Percentiles rank a stretch among this genome's conserved stretches.
Evolutionary conservation across 139 green algal species (phyloP).

Genomic region (Deuterostichococcus epilithicus): DNA sequence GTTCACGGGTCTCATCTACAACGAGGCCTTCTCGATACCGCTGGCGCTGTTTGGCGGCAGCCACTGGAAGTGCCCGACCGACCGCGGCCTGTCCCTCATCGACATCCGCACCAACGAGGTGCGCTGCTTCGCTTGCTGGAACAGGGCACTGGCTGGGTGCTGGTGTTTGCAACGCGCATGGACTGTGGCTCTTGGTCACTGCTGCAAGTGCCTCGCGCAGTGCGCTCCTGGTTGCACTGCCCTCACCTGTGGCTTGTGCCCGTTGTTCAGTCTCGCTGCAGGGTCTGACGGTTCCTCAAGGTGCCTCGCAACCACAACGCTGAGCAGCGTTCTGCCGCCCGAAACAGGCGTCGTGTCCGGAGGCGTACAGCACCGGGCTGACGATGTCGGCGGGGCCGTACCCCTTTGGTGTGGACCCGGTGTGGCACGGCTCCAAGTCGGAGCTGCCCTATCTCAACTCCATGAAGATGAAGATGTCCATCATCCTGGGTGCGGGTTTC

Average conservation of each 20-base stretch:
- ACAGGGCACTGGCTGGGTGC: too few relatives aligned
- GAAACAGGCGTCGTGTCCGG: slow-evolving; percentile 32
- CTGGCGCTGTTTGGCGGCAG: slow-evolving; percentile 77
- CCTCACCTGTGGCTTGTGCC: too few relatives aligned
- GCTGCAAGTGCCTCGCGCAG: too few relatives aligned
- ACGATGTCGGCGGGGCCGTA: slow-evolving; percentile 51
- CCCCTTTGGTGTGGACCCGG: slow-evolving; percentile 91
- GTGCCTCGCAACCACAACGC: too few relatives aligned
- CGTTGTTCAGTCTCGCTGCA: too few relatives aligned
- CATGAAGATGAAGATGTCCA: slow-evolving; percentile 99
- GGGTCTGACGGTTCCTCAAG: too few relatives aligned
- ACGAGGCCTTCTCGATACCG: slow-evolving; percentile 97
- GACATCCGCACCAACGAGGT: neutral
- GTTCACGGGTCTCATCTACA: slow-evolving; percentile 95
- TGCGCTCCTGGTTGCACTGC: too few relatives aligned
- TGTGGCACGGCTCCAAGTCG: slow-evolving; percentile 91
- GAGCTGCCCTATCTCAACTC: slow-evolving; percentile 96
- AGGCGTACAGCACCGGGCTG: slow-evolving; percentile 44
- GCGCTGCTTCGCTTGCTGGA: too few relatives aligned
- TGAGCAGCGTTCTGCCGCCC: too few relatives aligned
- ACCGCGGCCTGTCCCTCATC: neutral
- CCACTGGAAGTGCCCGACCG: slow-evolving; percentile 37
- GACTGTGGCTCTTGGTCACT: too few relatives aligned
- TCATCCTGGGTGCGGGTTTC: slow-evolving; percentile 73
- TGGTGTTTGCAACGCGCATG: too few relatives aligned